A percentile compares a stretch with the other conserved stretches of the same genome.
These are phyloP conservation scores for Pseudocercospora crystallina DNA, from an alignment of 2,329 filamentous ascomycete species.

Conservation along the genomic window DNA sequence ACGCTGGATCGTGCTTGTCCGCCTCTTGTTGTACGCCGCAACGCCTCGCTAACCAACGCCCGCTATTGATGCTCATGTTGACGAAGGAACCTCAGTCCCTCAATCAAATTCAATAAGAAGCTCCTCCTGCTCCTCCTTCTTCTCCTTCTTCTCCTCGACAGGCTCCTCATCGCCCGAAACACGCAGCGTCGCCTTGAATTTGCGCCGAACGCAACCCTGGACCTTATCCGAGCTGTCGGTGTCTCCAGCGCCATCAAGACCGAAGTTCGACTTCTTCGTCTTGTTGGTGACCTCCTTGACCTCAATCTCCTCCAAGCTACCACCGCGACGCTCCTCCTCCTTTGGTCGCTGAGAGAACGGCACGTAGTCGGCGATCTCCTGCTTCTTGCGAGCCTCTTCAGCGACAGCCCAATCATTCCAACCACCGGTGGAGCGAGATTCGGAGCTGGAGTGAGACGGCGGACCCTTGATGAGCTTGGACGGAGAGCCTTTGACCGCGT, in stretches of 20 bases:
- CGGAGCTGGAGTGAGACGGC: not conserved
- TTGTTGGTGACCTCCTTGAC: not conserved
- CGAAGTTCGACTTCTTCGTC: constrained; percentile 1
- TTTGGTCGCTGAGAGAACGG: constrained; percentile 1
- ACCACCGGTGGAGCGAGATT: not conserved
- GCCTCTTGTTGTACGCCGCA: too few relatives aligned
- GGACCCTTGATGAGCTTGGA: not conserved
- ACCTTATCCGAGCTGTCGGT: not conserved
- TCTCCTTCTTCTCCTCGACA: not conserved
- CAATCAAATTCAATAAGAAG: constrained; percentile 1
- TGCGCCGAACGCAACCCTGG: constrained; percentile 2
- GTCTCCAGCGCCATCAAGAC: constrained; percentile 5
- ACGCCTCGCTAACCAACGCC: too few relatives aligned
- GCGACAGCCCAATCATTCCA: constrained; percentile 10
- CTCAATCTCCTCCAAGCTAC: not conserved
- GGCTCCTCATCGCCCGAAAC: not conserved
- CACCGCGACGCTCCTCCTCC: not conserved
- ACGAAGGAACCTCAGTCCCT: constrained; percentile 10
- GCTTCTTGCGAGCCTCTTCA: constrained; percentile 4
- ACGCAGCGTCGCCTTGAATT: constrained; percentile 9
- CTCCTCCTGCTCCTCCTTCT: constrained; percentile 8
- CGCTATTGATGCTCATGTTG: constrained; percentile 14
- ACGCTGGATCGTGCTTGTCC: too few relatives aligned
- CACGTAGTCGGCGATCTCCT: constrained; percentile 3
- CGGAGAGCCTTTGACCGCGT: not conserved